Evolutionary conservation across 1,139 yeast genomes (phyloP).

Genomic region (Protomyces gravidus): DNA sequence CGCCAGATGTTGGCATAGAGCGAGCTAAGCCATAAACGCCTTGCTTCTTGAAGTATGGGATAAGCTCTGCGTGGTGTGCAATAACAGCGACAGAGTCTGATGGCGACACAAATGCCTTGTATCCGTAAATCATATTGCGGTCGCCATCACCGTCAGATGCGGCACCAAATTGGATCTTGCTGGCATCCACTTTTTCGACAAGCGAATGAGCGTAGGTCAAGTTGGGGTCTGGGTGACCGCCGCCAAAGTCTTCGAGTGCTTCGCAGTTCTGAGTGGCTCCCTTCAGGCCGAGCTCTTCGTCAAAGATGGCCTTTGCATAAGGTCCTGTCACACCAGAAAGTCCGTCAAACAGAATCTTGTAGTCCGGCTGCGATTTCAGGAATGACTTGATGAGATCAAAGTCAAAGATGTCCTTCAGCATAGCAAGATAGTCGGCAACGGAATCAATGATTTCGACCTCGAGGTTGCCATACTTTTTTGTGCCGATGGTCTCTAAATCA

Average conservation of each 20-base stretch:
- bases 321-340: slow-evolving; percentile 97
- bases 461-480: slow-evolving; percentile 47
- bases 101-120: slow-evolving; percentile 91
- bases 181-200: slow-evolving; percentile 76
- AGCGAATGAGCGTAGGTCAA: slow-evolving; percentile 87
- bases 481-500: slow-evolving; percentile 60
- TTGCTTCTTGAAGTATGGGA: slow-evolving; percentile 81
- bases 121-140: slow-evolving; percentile 97
- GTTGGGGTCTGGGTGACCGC: slow-evolving; percentile 96
- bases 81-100: slow-evolving; percentile 98
- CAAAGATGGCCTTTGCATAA: slow-evolving; percentile 78
- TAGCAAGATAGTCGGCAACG: slow-evolving; percentile 66
- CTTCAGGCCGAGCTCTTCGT: slow-evolving; percentile 78
- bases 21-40: slow-evolving; percentile 95
- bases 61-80: slow-evolving; percentile 73
- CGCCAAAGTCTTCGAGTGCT: slow-evolving; percentile 91
- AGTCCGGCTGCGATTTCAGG: slow-evolving; percentile 54
- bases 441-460: slow-evolving; percentile 79
- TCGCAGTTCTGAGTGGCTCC: slow-evolving; percentile 64
- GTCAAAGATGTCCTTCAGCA: slow-evolving; percentile 84
- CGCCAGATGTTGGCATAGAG: slow-evolving; percentile 96
- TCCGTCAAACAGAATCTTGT: slow-evolving; percentile 79
- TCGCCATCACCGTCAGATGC: slow-evolving; percentile 99
- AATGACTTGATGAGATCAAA: slow-evolving; percentile 74
- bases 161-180: slow-evolving; percentile 87